A percentile compares a stretch with the other conserved stretches of the same genome.
Conservation (phyloP, 495 filamentous ascomycete species). For the Daldinia bambusicola region DNA sequence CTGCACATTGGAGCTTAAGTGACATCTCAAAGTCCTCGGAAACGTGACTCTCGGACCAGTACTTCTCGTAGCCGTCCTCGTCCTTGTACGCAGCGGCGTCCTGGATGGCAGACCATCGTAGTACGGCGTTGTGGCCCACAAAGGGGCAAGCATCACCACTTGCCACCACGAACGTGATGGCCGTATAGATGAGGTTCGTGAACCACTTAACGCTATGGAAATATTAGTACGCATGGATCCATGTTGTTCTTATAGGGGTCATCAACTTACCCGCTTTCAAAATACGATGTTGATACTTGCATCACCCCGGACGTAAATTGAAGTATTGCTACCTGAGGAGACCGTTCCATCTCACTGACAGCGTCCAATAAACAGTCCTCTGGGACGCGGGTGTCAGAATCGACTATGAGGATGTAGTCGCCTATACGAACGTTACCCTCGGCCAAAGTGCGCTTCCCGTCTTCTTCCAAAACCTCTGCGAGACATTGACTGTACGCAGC, state of each 20-base stretch:
- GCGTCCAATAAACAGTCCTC: slow-evolving; percentile 74
- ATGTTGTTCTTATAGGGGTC: neutral
- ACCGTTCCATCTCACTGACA: slow-evolving; percentile 76
- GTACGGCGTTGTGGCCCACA: slow-evolving; percentile 75
- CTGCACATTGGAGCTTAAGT: slow-evolving; percentile 70
- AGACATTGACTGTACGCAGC: slow-evolving; percentile 62
- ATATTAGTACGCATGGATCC: slow-evolving; percentile 14
- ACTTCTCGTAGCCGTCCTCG: slow-evolving; percentile 66
- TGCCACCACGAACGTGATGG: slow-evolving; percentile 72
- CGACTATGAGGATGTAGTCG: slow-evolving; percentile 74
- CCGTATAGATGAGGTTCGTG: slow-evolving; percentile 76
- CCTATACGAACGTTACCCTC: slow-evolving; percentile 76
- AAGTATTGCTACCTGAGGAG: slow-evolving; percentile 74
- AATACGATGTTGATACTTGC: slow-evolving; percentile 70
- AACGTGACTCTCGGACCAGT: slow-evolving; percentile 77
- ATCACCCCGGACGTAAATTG: slow-evolving; percentile 77
- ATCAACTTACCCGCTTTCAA: slow-evolving; percentile 63
- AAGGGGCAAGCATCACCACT: slow-evolving; percentile 77
- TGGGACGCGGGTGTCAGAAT: slow-evolving; percentile 76
- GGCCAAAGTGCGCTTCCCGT: slow-evolving; percentile 72
- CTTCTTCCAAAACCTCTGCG: slow-evolving; percentile 63
- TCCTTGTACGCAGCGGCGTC: slow-evolving; percentile 61
- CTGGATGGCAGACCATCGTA: slow-evolving; percentile 76
- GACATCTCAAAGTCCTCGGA: slow-evolving; percentile 83
- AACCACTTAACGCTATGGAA: slow-evolving; percentile 70